Percentiles rank a stretch among this genome's conserved stretches.
Evolutionary conservation across 208 protist species (phyloP).

Genomic region (Ichthyophonus hoferi): DNA sequence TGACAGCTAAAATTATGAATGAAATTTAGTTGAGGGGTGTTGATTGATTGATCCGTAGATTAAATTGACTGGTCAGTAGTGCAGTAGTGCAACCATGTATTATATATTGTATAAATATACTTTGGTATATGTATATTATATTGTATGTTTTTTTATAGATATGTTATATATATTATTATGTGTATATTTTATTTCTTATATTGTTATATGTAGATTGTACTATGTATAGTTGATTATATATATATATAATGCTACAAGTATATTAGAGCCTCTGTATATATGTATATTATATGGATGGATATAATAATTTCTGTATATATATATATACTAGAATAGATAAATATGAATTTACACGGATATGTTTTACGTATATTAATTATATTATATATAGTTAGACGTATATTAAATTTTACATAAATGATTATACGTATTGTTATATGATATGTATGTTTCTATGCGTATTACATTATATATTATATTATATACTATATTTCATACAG

Average conservation of each 20-base stretch:
- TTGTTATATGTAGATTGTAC: not conserved
- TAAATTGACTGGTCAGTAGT: not conserved
- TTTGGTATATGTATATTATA: not conserved
- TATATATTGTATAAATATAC: not conserved
- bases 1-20: not conserved
- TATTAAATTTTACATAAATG: not conserved
- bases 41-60: not conserved
- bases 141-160: not conserved
- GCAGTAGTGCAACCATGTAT: not conserved
- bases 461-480: not conserved
- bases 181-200: not conserved
- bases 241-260: not conserved
- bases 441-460: too few relatives aligned
- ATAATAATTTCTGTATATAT: too few relatives aligned
- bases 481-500: not conserved
- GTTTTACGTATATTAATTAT: too few relatives aligned
- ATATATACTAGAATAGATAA: too few relatives aligned
- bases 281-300: too few relatives aligned
- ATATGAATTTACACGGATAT: too few relatives aligned
- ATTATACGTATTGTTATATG: not conserved
- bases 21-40: not conserved
- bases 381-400: not conserved
- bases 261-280: not conserved
- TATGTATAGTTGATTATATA: not conserved
- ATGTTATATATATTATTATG: not conserved